Conservation (phyloP, 2,329 filamentous ascomycete genomes). For the Colletotrichum abscissum region DNA sequence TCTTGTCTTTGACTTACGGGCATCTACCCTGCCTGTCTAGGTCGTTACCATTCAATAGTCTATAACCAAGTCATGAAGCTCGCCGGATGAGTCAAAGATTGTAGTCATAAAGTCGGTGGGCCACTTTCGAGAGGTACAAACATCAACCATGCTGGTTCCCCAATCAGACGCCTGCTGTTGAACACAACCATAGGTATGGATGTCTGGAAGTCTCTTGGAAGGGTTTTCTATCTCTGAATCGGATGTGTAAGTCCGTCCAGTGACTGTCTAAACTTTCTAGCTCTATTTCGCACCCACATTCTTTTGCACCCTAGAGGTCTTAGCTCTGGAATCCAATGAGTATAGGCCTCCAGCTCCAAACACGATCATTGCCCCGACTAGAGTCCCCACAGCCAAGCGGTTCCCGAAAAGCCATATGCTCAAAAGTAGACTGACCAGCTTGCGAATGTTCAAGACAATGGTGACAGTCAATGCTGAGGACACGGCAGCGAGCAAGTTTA, state of each 20-base stretch:
- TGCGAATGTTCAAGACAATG: slow-evolving; percentile 94
- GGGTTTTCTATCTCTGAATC: not conserved
- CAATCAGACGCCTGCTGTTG: not conserved
- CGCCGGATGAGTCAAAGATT: not conserved
- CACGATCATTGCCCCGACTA: slow-evolving; percentile 85
- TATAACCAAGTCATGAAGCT: not conserved
- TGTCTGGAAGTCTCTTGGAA: not conserved
- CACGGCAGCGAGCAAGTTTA: slow-evolving; percentile 90
- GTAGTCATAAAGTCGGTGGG: not conserved
- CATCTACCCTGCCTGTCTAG: too few species aligned
- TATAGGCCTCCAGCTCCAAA: slow-evolving; percentile 94
- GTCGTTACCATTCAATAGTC: too few species aligned
- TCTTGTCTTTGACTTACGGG: too few species aligned
- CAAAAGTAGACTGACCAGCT: slow-evolving; percentile 88
- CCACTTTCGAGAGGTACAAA: not conserved
- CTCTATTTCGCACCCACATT: slow-evolving; percentile 27
- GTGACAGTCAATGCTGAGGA: slow-evolving; percentile 95
- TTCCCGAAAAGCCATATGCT: slow-evolving; percentile 98
- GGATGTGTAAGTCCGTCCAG: not conserved
- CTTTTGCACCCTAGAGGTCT: slow-evolving; percentile 39
- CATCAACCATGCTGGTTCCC: not conserved
- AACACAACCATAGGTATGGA: not conserved
- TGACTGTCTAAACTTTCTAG: not conserved
- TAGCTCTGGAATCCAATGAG: slow-evolving; percentile 74
- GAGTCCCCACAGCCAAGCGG: slow-evolving; percentile 77